Evolutionary conservation across 768 basidiomycete species (phyloP), one percentile per base, ranked within the genome.

Genomic region (Tylopilus vinaceipallidus): DNA sequence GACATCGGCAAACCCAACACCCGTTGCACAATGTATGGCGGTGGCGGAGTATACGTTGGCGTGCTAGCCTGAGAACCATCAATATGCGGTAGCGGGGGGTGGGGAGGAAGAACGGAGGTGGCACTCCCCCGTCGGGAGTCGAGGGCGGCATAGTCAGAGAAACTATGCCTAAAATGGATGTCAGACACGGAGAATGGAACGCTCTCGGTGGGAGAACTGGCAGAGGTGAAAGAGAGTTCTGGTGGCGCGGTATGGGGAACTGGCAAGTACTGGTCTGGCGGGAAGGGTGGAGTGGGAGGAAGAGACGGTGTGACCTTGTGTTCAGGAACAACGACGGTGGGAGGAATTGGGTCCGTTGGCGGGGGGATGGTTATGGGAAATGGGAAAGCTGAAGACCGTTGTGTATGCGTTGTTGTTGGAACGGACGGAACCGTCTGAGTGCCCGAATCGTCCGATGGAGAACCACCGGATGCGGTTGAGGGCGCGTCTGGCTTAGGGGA

Each of bases 101-200:
- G 76, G 3, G 73, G 69, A n/a, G 73, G 73, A 16, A 76, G 69
- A 39, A 56, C 67, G 34, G 72, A 67, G n/a, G 58, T 54, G 11
- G 56, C 64, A 14, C 71, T 73, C 0, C 56, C 63, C 24, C 68
- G 64, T 17, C 67, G 71, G 14, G 67, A 68, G 41, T 68, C 68
- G 10, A 63, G 34, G 38, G 32, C 57, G n/a, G 52, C 45, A 42
- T 59, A 69, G 29, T 70, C 69, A 7, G 66, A 68, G 45, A 47
- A 57, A 34, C 66, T 78, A 37, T 75, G 71, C 32, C 76, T 69
- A 62, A 79, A 80, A 42, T 76, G 69, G 27, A 80, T 67, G 11
- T 81, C 80, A 14, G 78, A 77, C n/a, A 79, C 73, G 14, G 80
- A 78, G 49, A 79, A 70, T 2, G 80, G 78, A 32, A 82, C 67